Base-by-base conservation (phyloP, 2,329 filamentous ascomycete genomes). In the Paracamarosporium sp. region DNA sequence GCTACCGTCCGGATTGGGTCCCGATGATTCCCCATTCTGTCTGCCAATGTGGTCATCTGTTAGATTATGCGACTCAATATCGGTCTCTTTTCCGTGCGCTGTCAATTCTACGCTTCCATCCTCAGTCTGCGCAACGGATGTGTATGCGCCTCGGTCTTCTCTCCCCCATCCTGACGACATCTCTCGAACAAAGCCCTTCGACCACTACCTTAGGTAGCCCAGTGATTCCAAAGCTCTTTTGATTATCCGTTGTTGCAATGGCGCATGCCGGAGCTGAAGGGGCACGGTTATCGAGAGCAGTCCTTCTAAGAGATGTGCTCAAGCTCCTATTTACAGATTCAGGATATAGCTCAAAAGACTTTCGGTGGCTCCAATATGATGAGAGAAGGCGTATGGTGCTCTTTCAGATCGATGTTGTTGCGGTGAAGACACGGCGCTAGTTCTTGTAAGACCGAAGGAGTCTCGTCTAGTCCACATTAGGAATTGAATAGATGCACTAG, bases 71-170 rank as follows among this genome's bases (percentile, higher is more conserved):
- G 44, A 45, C 15, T 22, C 53, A 50, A 62, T 53, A 20, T 57
- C 57, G 5, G 56, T 12, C 20, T 61, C 63, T 43, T 65, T 63
- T 17, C 55, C 56, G 41, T 70, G 63, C 9, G 61, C 44, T 11
- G 62, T 66, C 27, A 65, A 51, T 24, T 65, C 61, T 15, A 51
- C 58, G 25, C 35, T 58, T 24, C 56, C 54, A 17, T 68, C 66
- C 31, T 75, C 72, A 3, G 62, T 66, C 51, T 76, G 73, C 27
- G 72, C 71, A 27, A 76, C 57, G 8, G 69, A 68, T 4, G 71
- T 68, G 40, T 76, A 76, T 20, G 65, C 65, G 33, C 71, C 72
- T 35, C 64, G 59, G 7, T 65, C 64, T 31, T 65, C 61, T 38
- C 33, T 54, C 17, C 45, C 31, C 67, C 70, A 70, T 53, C 61